Evolutionary conservation across 768 basidiomycete genomes (phyloP).

Genomic region (Suillus tomentosus): DNA sequence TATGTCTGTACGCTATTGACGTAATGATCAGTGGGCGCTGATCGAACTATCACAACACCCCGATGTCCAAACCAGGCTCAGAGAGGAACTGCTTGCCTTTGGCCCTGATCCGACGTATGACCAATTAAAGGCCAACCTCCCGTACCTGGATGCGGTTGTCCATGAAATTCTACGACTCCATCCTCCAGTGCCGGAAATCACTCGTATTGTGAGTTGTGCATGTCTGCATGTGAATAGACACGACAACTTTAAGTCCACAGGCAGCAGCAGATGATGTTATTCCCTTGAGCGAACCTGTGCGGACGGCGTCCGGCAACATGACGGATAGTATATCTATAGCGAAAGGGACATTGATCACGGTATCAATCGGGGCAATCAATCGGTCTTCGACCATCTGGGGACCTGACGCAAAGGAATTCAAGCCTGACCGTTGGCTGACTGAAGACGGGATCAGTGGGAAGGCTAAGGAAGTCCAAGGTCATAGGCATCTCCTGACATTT

Average conservation of each 20-base stretch:
- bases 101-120: neutral
- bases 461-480: constrained; percentile 1
- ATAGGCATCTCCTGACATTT: neutral
- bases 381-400: neutral
- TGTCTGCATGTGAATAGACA: neutral
- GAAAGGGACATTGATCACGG: neutral
- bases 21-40: neutral
- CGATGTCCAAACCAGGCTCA: neutral
- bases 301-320: neutral
- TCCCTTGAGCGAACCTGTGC: neutral
- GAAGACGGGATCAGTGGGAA: neutral
- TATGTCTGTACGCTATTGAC: neutral
- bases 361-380: neutral
- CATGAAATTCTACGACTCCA: neutral
- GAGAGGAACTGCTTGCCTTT: neutral
- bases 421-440: neutral
- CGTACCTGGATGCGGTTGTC: neutral
- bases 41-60: neutral
- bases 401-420: neutral
- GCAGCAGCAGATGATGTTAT: neutral
- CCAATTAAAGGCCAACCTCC: neutral
- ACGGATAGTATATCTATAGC: neutral
- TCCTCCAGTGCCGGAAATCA: neutral
- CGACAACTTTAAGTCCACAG: neutral
- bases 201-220: neutral